Percentiles rank a stretch among this genome's conserved stretches.
These are phyloP conservation scores for Penicillium mononematosum DNA, from an alignment of 495 filamentous ascomycete species.

Conservation along the genomic window DNA sequence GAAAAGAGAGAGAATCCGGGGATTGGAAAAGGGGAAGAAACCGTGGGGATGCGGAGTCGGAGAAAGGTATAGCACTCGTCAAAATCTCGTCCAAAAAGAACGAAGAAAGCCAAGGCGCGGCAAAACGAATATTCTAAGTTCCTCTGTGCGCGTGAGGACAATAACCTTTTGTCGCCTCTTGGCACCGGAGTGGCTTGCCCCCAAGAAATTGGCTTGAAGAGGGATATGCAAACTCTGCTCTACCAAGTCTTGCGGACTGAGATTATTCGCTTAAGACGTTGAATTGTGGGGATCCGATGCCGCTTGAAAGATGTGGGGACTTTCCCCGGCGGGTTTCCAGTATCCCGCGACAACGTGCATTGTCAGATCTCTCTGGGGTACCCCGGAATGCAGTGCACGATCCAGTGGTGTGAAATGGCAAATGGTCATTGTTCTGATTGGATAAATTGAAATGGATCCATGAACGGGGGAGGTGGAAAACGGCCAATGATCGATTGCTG, in stretches of 20 bases:
- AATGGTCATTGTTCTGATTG: conserved; percentile 12
- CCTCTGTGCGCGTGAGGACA: not conserved
- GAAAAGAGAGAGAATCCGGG: conserved; percentile 24
- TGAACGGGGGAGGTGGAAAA: not conserved
- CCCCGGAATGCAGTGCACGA: conserved; percentile 8
- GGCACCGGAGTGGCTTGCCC: not conserved
- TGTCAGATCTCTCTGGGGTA: conserved; percentile 14
- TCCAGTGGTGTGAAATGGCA: conserved; percentile 1
- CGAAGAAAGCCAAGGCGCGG: conserved; percentile 9
- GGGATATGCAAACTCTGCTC: conserved; percentile 10
- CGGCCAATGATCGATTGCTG: conserved; percentile 12
- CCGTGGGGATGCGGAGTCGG: conserved; percentile 28
- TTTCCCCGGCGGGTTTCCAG: not conserved
- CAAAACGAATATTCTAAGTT: conserved; percentile 16
- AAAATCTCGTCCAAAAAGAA: conserved; percentile 2
- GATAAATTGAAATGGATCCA: conserved; percentile 12
- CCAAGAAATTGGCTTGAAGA: not conserved
- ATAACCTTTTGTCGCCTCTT: conserved; percentile 6
- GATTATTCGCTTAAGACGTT: conserved; percentile 10
- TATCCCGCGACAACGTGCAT: conserved; percentile 3
- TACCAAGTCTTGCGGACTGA: not conserved
- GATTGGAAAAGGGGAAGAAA: conserved; percentile 12
- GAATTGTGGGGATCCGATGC: conserved; percentile 20
- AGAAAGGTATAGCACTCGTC: conserved; percentile 27
- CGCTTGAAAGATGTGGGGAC: conserved; percentile 16